Percentiles rank a stretch among this genome's conserved stretches.
These are phyloP conservation scores for Linaria vulgaris DNA, from an alignment of 257 asterid species.

Conservation along the genomic window DNA sequence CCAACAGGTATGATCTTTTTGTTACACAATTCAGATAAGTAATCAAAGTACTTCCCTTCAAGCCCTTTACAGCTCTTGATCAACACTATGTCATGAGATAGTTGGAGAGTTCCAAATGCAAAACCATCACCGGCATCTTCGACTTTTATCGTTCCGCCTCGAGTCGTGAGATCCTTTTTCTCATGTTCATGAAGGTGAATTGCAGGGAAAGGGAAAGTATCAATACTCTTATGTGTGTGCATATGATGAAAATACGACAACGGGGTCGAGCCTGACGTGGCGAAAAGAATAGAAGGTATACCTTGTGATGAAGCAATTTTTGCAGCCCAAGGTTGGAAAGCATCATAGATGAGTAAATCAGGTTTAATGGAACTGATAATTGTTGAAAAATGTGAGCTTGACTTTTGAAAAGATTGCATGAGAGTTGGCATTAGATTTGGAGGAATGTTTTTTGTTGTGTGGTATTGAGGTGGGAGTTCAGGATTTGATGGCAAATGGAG, in stretches of 20 bases:
- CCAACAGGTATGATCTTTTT: slow-evolving; percentile 37
- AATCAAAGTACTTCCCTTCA: slow-evolving; percentile 40
- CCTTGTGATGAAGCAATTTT: slow-evolving; percentile 24
- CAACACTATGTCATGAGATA: slow-evolving; percentile 35
- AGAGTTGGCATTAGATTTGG: slow-evolving; percentile 34
- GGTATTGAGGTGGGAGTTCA: slow-evolving; percentile 37
- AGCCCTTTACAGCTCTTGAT: slow-evolving; percentile 34
- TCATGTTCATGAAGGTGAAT: slow-evolving; percentile 28
- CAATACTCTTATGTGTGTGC: slow-evolving; percentile 11
- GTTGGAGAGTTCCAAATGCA: slow-evolving; percentile 25
- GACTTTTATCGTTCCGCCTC: slow-evolving; percentile 14
- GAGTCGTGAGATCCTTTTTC: slow-evolving; percentile 17
- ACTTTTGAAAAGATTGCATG: slow-evolving; percentile 32
- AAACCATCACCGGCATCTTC: slow-evolving; percentile 17
- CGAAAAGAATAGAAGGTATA: slow-evolving; percentile 31
- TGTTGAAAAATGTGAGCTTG: slow-evolving; percentile 20
- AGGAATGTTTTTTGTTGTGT: slow-evolving; percentile 42
- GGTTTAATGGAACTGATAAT: slow-evolving; percentile 28
- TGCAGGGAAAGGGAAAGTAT: slow-evolving; percentile 33
- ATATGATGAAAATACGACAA: slow-evolving; percentile 30
- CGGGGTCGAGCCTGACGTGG: slow-evolving; percentile 15
- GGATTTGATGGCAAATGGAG: slow-evolving; percentile 32
- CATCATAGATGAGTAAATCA: slow-evolving; percentile 36
- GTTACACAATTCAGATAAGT: slow-evolving; percentile 29
- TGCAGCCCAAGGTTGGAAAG: slow-evolving; percentile 40